Conservation (phyloP, 208 protist species). For the Wallacemonas sp. region DNA sequence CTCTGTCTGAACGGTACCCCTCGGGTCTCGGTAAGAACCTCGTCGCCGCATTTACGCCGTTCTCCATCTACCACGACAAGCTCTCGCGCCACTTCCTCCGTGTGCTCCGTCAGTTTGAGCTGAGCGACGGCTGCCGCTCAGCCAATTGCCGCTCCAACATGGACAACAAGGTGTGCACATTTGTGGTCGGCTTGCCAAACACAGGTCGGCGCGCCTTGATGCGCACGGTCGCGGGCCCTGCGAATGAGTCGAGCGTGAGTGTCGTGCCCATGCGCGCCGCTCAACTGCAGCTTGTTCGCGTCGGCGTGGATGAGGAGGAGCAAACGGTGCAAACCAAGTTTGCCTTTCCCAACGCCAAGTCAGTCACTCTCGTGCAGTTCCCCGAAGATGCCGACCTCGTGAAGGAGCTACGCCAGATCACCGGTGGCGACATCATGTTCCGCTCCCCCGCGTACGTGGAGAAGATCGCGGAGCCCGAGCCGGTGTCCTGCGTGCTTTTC, state of each 20-base stretch:
- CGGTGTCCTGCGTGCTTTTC: slow-evolving; percentile 72
- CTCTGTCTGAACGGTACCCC: slow-evolving; percentile 57
- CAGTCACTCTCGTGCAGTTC: slow-evolving; percentile 77
- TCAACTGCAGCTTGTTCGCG: slow-evolving; percentile 72
- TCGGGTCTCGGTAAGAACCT: slow-evolving; percentile 30
- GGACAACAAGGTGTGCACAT: slow-evolving; percentile 69
- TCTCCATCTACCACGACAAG: slow-evolving; percentile 70
- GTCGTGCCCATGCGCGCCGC: slow-evolving; percentile 71
- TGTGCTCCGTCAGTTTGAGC: slow-evolving; percentile 68
- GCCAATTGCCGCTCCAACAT: slow-evolving; percentile 67
- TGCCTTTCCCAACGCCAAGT: slow-evolving; percentile 79
- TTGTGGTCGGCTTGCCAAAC: slow-evolving; percentile 85
- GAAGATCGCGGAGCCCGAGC: slow-evolving; percentile 63
- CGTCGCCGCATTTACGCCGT: slow-evolving; percentile 50
- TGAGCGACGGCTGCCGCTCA: slow-evolving; percentile 48
- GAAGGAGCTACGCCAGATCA: slow-evolving; percentile 48
- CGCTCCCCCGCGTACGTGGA: slow-evolving; percentile 69
- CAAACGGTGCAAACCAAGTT: slow-evolving; percentile 59
- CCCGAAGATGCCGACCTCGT: slow-evolving; percentile 63
- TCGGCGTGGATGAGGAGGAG: slow-evolving; percentile 29
- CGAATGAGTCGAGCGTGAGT: slow-evolving; percentile 59
- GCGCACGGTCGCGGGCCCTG: slow-evolving; percentile 49
- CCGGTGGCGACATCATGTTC: slow-evolving; percentile 76
- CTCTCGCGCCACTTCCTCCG: slow-evolving; percentile 56
- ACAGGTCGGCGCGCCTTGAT: slow-evolving; percentile 70